Evolutionary conservation across 441 rosid species (phyloP), one percentile per base, ranked within the genome.

Genomic region (Melastoma candidum): DNA sequence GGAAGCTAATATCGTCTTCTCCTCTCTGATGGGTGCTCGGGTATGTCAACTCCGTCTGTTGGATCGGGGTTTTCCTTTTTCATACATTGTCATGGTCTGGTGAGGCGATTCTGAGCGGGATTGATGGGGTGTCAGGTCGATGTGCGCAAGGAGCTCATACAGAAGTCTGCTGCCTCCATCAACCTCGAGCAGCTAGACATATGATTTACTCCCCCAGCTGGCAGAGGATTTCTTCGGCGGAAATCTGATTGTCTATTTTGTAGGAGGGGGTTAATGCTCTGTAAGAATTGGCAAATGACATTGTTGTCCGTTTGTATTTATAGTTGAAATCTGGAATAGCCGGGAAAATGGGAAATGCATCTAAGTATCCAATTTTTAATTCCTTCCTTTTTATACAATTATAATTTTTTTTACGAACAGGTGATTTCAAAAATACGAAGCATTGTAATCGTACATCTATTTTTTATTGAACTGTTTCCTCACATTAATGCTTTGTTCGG

Each of bases 11-110:
- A 70, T 70, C 26, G 79, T 77, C 11, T 86, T 86, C 66, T 82
- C 94, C 4, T 86, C 87, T 46, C 90, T 90, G 10, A 90, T 82
- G 95, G 97, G 87, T 56, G 55, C 83, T 65, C 83, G 75, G 76
- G 95, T 90, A 74, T 53, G 85, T 48, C 7, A 7, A 49, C 4
- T 2, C 56, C 27, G 14, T n/a, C 12, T 2, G 13, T 24, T 11
- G 0, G 41, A 47, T 10, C 9, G 27, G 24, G 2, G 25, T 26
- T 12, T 36, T 3, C 6, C 9, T 1, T 14, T 12, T 53, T 60
- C 12, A 12, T n/a, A 4, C 14, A 46, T n/a, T 51, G 44, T 25
- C 11, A 45, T 45, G 12, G n/a, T 50, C 46, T 8, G 39, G 3
- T 10, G 44, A 29, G 56, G 43, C 46, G 1, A 26, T 39, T 36